These are phyloP conservation scores for Amauroascus verrucosus DNA, from an alignment of 2,329 filamentous ascomycete species.

Conservation along the genomic window DNA sequence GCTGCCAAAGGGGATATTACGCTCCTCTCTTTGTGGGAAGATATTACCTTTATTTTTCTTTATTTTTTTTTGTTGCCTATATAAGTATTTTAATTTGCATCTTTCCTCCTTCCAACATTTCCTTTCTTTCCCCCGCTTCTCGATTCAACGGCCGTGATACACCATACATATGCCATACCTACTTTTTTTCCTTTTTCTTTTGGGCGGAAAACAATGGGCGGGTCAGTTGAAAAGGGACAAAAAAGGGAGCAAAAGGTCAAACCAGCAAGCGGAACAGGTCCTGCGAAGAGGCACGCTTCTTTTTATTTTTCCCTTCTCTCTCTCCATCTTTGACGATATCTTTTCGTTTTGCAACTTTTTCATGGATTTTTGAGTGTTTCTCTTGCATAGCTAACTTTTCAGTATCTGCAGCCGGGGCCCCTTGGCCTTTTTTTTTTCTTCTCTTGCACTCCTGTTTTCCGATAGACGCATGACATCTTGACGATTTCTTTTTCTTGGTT, in stretches of 20 bases:
- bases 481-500: constrained; percentile 8
- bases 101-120: background rate
- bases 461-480: constrained; percentile 13
- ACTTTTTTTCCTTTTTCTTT: background rate
- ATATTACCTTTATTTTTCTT: background rate
- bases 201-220: constrained; percentile 4
- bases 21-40: background rate
- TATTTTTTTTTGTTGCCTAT: background rate
- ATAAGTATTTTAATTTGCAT: background rate
- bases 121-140: background rate
- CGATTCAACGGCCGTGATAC: constrained; percentile 1
- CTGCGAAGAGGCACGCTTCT: background rate
- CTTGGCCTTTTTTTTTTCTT: constrained; percentile 3
- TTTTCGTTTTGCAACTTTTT: background rate
- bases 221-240: constrained; percentile 11
- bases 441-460: background rate
- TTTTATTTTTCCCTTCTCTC: too few species aligned
- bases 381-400: background rate
- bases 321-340: background rate
- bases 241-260: too few species aligned
- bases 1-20: background rate
- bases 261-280: constrained; percentile 5
- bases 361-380: background rate
- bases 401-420: too few species aligned
- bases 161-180: constrained; percentile 10